phyloP scores from a whole-genome alignment of 352 stramenopile genomes.

The Blastocystis sp. region DNA sequence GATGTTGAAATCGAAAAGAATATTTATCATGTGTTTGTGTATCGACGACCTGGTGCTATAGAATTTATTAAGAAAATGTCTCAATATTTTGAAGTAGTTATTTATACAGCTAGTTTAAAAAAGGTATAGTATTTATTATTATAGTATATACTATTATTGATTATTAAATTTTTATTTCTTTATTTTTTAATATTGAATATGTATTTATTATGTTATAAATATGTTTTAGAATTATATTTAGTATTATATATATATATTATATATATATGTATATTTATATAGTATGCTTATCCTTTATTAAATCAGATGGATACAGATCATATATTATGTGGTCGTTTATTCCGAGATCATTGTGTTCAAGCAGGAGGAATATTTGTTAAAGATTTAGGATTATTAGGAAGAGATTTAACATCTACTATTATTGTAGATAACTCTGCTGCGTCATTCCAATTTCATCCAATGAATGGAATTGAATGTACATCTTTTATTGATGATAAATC shows the following conservation, averaged over 20 bases:
- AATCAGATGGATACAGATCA: slow-evolving; percentile 74
- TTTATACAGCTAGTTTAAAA: slow-evolving; percentile 87
- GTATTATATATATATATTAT: too few relatives aligned
- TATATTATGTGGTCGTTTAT: slow-evolving; percentile 63
- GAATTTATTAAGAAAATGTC: slow-evolving; percentile 81
- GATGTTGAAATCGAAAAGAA: slow-evolving; percentile 75
- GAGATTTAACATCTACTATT: slow-evolving; percentile 71
- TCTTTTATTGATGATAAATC: slow-evolving; percentile 66
- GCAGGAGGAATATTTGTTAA: slow-evolving; percentile 87
- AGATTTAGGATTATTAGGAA: slow-evolving; percentile 75
- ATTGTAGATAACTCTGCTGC: slow-evolving; percentile 97
- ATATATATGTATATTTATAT: too few relatives aligned
- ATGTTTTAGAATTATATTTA: too few relatives aligned
- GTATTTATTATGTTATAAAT: too few relatives aligned
- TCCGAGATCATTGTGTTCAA: slow-evolving; percentile 76
- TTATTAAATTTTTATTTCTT: neutral
- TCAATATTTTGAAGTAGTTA: slow-evolving; percentile 85
- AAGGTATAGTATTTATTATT: slow-evolving; percentile 43
- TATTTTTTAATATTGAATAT: too few relatives aligned
- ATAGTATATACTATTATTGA: neutral
- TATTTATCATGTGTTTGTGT: slow-evolving; percentile 64
- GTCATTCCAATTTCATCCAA: slow-evolving; percentile 88
- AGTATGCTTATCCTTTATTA: slow-evolving; percentile 85
- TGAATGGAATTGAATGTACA: slow-evolving; percentile 62
- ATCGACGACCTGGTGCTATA: slow-evolving; percentile 71